These are phyloP conservation scores for Nitzschia putrida DNA, from an alignment of 108 stramenopile genomes.

Conservation along the genomic window DNA sequence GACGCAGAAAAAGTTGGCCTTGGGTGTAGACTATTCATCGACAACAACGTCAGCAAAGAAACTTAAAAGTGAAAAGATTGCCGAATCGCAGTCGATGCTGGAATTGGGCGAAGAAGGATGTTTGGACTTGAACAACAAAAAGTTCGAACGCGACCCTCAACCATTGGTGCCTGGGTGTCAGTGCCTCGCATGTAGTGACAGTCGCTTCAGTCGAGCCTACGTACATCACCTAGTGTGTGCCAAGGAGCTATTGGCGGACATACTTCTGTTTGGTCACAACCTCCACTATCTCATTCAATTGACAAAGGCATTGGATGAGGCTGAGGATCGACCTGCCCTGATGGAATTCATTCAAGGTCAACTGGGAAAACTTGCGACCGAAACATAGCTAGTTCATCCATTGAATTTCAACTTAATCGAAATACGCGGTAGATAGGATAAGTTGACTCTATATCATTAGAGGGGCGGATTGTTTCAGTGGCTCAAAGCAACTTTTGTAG, in stretches of 20 bases:
- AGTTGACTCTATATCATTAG: too few relatives aligned
- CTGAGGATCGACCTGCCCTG: background rate
- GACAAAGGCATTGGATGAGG: constrained; percentile 10
- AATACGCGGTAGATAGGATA: too few relatives aligned
- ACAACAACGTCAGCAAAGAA: background rate
- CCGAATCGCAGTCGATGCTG: background rate
- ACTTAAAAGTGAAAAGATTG: background rate
- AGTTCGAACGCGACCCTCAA: constrained; percentile 50
- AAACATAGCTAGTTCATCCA: background rate
- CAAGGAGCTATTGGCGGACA: constrained; percentile 83
- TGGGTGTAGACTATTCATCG: constrained; percentile 11
- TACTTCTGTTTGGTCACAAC: constrained; percentile 81
- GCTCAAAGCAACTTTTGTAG: too few relatives aligned
- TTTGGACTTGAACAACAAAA: constrained; percentile 53
- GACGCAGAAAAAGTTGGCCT: constrained; percentile 29
- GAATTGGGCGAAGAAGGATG: constrained; percentile 41
- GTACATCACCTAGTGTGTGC: constrained; percentile 80
- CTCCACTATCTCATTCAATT: constrained; percentile 66
- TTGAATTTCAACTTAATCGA: background rate
- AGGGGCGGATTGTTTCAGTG: too few relatives aligned
- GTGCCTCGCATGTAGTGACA: constrained; percentile 56
- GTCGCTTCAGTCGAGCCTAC: constrained; percentile 61
- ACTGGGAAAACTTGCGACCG: background rate
- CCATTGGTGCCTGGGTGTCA: constrained; percentile 58
- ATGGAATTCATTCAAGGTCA: constrained; percentile 13